Conservation (phyloP, 2,329 filamentous ascomycete species). For the Trichophyton benhamiae region DNA sequence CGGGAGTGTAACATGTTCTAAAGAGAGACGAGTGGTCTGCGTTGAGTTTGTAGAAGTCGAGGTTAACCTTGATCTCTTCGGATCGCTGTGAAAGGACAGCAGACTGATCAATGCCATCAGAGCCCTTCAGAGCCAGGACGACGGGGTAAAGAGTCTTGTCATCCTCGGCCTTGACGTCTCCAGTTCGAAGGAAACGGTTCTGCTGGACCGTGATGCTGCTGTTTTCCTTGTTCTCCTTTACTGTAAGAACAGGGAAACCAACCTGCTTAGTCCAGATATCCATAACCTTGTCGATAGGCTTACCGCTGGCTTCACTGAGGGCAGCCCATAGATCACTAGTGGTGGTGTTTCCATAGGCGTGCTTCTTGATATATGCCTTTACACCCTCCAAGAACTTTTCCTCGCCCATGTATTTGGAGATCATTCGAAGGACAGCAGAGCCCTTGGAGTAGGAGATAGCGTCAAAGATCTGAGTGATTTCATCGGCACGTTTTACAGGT, state of each 20-base stretch:
- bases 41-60: slow-evolving; percentile 93
- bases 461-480: slow-evolving; percentile 97
- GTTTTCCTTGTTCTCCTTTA: slow-evolving; percentile 60
- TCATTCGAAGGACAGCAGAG: slow-evolving; percentile 91
- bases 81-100: slow-evolving; percentile 63
- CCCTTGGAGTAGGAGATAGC: slow-evolving; percentile 96
- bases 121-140: slow-evolving; percentile 69
- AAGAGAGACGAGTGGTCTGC: slow-evolving; percentile 89
- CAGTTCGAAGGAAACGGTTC: slow-evolving; percentile 86
- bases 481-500: slow-evolving; percentile 84
- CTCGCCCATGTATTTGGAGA: slow-evolving; percentile 88
- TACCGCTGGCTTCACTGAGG: slow-evolving; percentile 75
- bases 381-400: slow-evolving; percentile 88
- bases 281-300: slow-evolving; percentile 82
- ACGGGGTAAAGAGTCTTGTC: slow-evolving; percentile 80
- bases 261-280: slow-evolving; percentile 96
- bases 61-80: slow-evolving; percentile 60
- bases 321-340: slow-evolving; percentile 86
- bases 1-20: slow-evolving; percentile 74
- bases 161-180: slow-evolving; percentile 85
- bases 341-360: slow-evolving; percentile 90
- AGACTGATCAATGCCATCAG: slow-evolving; percentile 63
- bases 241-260: slow-evolving; percentile 79
- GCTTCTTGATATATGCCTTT: slow-evolving; percentile 81
- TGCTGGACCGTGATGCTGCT: slow-evolving; percentile 78